These are phyloP conservation scores for Diaporthe nobilis DNA, from an alignment of 2,329 filamentous ascomycete genomes.

Conservation along the genomic window DNA sequence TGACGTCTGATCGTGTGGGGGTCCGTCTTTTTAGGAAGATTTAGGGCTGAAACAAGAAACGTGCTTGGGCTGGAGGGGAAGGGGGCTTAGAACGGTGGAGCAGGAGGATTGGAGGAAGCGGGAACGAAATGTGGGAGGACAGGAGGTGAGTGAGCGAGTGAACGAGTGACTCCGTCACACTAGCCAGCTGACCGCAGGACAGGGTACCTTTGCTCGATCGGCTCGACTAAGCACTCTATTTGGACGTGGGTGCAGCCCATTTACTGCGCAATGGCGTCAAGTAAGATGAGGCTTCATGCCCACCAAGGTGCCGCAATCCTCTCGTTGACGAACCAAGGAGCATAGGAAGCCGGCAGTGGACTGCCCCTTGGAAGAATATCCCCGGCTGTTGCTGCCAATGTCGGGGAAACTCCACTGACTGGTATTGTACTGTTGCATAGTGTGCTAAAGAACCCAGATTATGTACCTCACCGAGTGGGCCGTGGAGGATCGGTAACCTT, in stretches of 20 bases:
- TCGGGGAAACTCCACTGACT: conserved; percentile 2
- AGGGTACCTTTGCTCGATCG: conserved; percentile 11
- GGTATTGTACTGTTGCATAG: conserved; percentile 6
- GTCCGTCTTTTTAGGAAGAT: conserved; percentile 14
- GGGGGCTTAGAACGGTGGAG: conserved; percentile 1
- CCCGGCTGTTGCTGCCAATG: conserved; percentile 12
- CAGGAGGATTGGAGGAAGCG: conserved; percentile 6
- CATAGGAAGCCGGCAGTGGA: not conserved
- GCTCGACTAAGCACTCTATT: conserved; percentile 37
- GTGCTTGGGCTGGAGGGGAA: not conserved
- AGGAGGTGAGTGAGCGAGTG: not conserved
- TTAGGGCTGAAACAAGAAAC: conserved; percentile 36
- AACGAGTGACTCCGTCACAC: not conserved
- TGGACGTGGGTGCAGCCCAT: conserved; percentile 25
- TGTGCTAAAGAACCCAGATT: conserved; percentile 17
- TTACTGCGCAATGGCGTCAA: conserved; percentile 35
- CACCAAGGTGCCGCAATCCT: not conserved
- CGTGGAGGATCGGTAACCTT: conserved; percentile 15
- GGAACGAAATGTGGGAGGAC: not conserved
- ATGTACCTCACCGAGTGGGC: conserved; percentile 27
- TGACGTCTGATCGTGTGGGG: conserved; percentile 30
- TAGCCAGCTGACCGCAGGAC: conserved; percentile 24
- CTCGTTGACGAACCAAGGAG: not conserved
- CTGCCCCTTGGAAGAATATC: not conserved
- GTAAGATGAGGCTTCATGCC: conserved; percentile 24